These are phyloP conservation scores for Phialophora chinensis DNA, from an alignment of 2,329 filamentous ascomycete species.

Conservation along the genomic window DNA sequence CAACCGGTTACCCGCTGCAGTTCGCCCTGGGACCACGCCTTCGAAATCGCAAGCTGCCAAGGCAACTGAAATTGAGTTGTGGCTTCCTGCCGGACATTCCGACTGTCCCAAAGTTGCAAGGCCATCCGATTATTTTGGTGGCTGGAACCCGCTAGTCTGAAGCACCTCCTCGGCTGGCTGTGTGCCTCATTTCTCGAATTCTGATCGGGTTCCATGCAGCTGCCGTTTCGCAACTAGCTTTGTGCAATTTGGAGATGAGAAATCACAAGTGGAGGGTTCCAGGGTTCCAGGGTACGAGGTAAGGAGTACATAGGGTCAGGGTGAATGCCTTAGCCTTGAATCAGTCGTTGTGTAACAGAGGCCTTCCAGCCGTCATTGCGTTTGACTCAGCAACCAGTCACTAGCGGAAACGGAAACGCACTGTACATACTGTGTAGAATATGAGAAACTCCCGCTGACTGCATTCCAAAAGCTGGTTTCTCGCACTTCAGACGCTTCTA, in stretches of 20 bases:
- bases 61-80: conserved; percentile 3
- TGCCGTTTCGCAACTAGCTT: conserved; percentile 21
- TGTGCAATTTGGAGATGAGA: not conserved
- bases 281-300: not conserved
- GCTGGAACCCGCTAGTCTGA: not conserved
- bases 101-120: not conserved
- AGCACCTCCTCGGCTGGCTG: conserved; percentile 8
- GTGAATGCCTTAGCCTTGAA: not conserved
- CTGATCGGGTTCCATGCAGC: conserved; percentile 14
- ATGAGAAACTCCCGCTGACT: not conserved
- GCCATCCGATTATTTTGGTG: not conserved
- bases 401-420: not conserved
- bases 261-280: not conserved
- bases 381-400: not conserved
- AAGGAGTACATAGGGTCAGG: not conserved
- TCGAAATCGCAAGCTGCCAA: not conserved
- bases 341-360: not conserved
- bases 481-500: not conserved
- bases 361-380: not conserved
- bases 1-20: not conserved
- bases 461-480: not conserved
- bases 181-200: conserved; percentile 17
- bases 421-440: not conserved
- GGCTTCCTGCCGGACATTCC: not conserved
- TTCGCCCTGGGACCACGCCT: not conserved